These are phyloP conservation scores for Saxophila tyrrhenica DNA, from an alignment of 495 filamentous ascomycete genomes.

Conservation along the genomic window DNA sequence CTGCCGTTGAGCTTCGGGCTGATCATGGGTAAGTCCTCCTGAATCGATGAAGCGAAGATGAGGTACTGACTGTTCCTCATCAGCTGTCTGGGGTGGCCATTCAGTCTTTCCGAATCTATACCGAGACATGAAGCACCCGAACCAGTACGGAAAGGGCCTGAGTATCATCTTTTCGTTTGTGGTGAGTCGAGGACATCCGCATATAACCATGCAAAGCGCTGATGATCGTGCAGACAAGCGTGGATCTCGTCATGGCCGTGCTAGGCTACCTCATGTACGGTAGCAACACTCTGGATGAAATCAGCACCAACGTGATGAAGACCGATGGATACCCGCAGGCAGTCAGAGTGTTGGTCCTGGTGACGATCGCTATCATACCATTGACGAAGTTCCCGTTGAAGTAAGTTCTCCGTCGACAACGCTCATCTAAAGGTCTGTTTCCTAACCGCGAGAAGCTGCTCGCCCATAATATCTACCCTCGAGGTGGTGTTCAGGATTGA, in stretches of 20 bases:
- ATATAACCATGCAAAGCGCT: not conserved
- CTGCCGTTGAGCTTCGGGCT: slow-evolving; percentile 81
- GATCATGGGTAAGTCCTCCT: slow-evolving; percentile 49
- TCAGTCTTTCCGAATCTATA: slow-evolving; percentile 93
- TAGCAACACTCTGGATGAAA: slow-evolving; percentile 66
- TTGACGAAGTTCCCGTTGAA: slow-evolving; percentile 94
- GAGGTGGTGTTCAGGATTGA: slow-evolving; percentile 68
- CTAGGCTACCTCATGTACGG: slow-evolving; percentile 88
- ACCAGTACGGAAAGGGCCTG: slow-evolving; percentile 66
- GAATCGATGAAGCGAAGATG: not conserved
- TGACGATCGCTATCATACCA: slow-evolving; percentile 81
- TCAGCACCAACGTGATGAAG: slow-evolving; percentile 74
- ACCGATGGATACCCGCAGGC: slow-evolving; percentile 59
- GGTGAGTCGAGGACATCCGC: not conserved
- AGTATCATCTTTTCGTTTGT: slow-evolving; percentile 64
- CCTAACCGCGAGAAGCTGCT: slow-evolving; percentile 33
- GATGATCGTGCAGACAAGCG: slow-evolving; percentile 32
- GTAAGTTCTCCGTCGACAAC: not conserved
- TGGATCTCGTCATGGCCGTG: slow-evolving; percentile 69
- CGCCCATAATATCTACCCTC: slow-evolving; percentile 71
- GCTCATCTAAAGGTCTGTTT: not conserved
- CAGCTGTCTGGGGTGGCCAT: slow-evolving; percentile 84
- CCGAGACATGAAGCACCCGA: slow-evolving; percentile 87
- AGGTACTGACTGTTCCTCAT: not conserved
- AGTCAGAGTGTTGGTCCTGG: slow-evolving; percentile 61